These are phyloP conservation scores for Aspergillus nanangensis DNA, from an alignment of 495 filamentous ascomycete genomes.

Conservation along the genomic window DNA sequence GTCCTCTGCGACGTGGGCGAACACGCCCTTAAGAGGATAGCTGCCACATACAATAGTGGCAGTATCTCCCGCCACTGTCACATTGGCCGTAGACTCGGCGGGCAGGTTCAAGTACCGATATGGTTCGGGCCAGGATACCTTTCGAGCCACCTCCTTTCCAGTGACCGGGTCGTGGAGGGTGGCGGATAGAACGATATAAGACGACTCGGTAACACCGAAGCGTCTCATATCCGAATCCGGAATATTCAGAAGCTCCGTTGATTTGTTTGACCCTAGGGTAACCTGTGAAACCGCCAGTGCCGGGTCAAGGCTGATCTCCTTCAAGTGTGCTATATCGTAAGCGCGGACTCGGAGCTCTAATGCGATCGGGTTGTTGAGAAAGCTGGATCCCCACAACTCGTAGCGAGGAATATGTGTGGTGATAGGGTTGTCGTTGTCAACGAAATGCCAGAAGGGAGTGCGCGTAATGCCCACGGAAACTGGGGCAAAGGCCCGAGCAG, in stretches of 20 bases:
- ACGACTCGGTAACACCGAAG: background rate
- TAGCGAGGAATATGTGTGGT: background rate
- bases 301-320: background rate
- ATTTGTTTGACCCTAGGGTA: background rate
- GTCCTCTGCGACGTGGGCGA: background rate
- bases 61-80: background rate
- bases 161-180: background rate
- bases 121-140: constrained; percentile 1
- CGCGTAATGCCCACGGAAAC: background rate
- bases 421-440: background rate
- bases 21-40: constrained; percentile 1
- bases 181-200: background rate
- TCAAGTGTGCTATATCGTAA: background rate
- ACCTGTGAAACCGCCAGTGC: background rate
- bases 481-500: too few relatives aligned
- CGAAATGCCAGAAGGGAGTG: background rate
- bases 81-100: background rate
- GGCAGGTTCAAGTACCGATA: background rate
- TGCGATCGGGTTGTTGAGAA: background rate
- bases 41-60: background rate
- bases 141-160: background rate
- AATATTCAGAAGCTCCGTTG: background rate
- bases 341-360: background rate
- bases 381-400: background rate
- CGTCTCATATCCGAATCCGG: background rate